Evolutionary conservation across 805 yeast species (phyloP), one percentile per base, ranked within the genome.

Genomic region (Zygotorulaspora chibaensis): DNA sequence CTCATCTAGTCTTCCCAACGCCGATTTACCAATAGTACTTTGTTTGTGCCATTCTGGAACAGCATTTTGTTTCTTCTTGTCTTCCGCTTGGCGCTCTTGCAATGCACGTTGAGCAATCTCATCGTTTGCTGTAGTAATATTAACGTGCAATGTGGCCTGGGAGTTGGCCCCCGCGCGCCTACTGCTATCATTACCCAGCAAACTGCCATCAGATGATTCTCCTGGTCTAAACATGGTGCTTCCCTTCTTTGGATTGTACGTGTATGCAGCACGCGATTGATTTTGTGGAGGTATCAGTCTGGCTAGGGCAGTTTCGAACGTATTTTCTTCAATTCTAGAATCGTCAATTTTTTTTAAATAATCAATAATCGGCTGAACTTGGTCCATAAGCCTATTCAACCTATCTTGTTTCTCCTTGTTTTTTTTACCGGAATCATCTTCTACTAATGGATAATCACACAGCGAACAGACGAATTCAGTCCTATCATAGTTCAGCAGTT

Each of bases 31-130:
- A 54, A 91, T 91, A 0, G 99, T 90, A 61, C 91, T 81, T 55
- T 84, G 83, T 53, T 84, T 80, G 63, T 93, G 96, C 99, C 99
- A 93, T 25, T 93, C 83, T 7, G 99, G 99, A 54, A 93, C 74
- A 3, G 96, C 96, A 63, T 93, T 93, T 65, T 91, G 96, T 61
- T 85, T 83, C 65, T 90, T 65, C 76, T 83, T 65, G 78, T 80
- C 75, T 76, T 81, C 71, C 72, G 81, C 67, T 63, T 85, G 84
- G 60, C 78, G 71, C 55, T 81, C 81, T 60, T 72, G 76, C 56
- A 76, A 75, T 66, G 83, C 89, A 55, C 80, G 76, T 61, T 76
- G 81, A 54, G 76, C 74, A 50, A 80, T 80, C 58, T 87, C 95
- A 65, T 87, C 96, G 56, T 82, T 85, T 13, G 91, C 93, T 3